Percentiles rank a stretch among this genome's conserved stretches.
Conservation (phyloP, 352 stramenopile genomes). For the Phytophthora sansomeana region DNA sequence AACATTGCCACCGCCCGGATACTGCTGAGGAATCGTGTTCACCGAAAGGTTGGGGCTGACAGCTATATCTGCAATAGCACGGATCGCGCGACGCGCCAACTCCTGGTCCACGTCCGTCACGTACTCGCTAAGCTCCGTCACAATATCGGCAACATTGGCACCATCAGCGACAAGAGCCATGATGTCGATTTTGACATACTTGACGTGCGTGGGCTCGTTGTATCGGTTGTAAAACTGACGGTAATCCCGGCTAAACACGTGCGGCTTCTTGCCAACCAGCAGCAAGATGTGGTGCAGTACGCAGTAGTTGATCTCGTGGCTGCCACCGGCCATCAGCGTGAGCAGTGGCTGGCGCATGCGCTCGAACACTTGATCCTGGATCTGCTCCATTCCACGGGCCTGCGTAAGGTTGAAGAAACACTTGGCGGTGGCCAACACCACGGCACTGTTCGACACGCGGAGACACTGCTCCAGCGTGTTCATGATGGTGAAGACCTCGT, state of each 20-base stretch:
- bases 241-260: conserved; percentile 98
- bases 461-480: conserved; percentile 96
- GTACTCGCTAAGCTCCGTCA: conserved; percentile 98
- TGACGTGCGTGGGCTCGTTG: conserved; percentile 98
- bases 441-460: conserved; percentile 95
- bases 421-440: conserved; percentile 97
- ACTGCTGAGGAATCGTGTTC: conserved; percentile 46
- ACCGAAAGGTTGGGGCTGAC: conserved; percentile 79
- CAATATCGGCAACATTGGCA: conserved; percentile 96
- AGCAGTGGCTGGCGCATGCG: conserved; percentile 96
- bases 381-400: conserved; percentile 80
- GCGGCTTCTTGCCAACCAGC: conserved; percentile 94
- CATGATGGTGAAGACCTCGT: conserved; percentile 99
- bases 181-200: conserved; percentile 98
- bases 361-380: conserved; percentile 90
- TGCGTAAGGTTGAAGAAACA: conserved; percentile 98
- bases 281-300: conserved; percentile 98
- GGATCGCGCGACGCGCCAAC: conserved; percentile 92
- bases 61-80: conserved; percentile 94
- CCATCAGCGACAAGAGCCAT: conserved; percentile 95
- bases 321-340: conserved; percentile 96
- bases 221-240: conserved; percentile 98
- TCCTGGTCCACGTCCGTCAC: conserved; percentile 95
- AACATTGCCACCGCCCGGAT: conserved; percentile 47
- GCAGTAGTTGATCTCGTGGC: conserved; percentile 94